phyloP scores from a whole-genome alignment of 805 yeast species.

The Zygotorulaspora chibaensis region DNA sequence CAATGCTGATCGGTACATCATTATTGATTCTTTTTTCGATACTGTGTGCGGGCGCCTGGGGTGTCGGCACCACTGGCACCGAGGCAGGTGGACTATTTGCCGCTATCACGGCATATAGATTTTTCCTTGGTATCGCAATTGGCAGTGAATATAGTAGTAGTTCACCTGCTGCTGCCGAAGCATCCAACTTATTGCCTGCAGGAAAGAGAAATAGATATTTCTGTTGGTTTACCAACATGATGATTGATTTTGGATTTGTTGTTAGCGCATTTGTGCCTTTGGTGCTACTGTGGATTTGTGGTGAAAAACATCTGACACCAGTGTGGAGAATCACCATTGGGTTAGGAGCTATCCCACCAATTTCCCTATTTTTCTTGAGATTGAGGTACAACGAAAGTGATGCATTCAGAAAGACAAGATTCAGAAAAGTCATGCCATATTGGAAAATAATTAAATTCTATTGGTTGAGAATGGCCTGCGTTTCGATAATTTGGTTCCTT shows the following conservation, averaged over 20 bases:
- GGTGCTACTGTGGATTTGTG: constrained; percentile 80
- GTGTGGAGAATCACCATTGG: constrained; percentile 93
- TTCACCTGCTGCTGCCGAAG: constrained; percentile 90
- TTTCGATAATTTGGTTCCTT: constrained; percentile 81
- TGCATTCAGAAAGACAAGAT: constrained; percentile 63
- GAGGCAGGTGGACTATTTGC: constrained; percentile 70
- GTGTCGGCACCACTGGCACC: constrained; percentile 50
- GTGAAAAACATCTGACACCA: constrained; percentile 61
- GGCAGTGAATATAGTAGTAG: constrained; percentile 96
- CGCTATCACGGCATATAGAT: constrained; percentile 78
- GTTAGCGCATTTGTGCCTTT: constrained; percentile 79
- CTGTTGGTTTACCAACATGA: constrained; percentile 79
- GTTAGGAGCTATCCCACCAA: constrained; percentile 84
- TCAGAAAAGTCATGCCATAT: constrained; percentile 66
- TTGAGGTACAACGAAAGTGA: constrained; percentile 69
- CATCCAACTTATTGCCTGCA: constrained; percentile 69
- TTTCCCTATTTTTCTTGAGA: constrained; percentile 72
- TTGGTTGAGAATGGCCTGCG: constrained; percentile 71
- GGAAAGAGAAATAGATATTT: constrained; percentile 88
- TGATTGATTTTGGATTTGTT: constrained; percentile 87
- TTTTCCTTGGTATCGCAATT: constrained; percentile 84
- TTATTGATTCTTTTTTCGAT: constrained; percentile 75
- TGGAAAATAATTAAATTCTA: constrained; percentile 68
- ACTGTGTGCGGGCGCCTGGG: constrained; percentile 85
- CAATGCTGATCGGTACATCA: constrained; percentile 75